These are phyloP conservation scores for Termitomyces sp. DNA, from an alignment of 768 basidiomycete genomes.

Conservation along the genomic window DNA sequence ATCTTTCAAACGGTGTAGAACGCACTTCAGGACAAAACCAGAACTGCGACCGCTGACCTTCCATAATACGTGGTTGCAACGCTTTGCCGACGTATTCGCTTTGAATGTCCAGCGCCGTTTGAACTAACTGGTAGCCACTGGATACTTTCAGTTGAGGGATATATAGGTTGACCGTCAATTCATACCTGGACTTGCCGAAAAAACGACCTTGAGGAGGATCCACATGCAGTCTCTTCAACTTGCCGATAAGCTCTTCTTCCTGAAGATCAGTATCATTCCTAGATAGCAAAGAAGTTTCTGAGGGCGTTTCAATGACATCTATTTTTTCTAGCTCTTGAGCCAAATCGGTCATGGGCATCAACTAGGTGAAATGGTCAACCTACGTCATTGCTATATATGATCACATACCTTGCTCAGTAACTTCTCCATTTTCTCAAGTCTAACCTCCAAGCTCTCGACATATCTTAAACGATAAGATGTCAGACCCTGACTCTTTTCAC, in stretches of 20 bases:
- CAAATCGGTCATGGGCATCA: slow-evolving; percentile 60
- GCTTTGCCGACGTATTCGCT: slow-evolving; percentile 42
- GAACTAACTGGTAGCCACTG: slow-evolving; percentile 48
- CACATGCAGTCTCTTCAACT: slow-evolving; percentile 30
- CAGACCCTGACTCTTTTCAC: background rate
- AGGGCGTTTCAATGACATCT: slow-evolving; percentile 30
- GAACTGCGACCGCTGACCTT: slow-evolving; percentile 38
- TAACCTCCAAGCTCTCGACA: slow-evolving; percentile 56
- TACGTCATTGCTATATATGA: background rate
- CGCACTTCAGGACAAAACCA: slow-evolving; percentile 30
- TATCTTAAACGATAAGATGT: slow-evolving; percentile 28
- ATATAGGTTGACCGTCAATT: background rate
- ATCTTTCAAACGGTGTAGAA: background rate
- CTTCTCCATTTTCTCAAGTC: slow-evolving; percentile 61
- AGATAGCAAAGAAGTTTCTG: slow-evolving; percentile 26
- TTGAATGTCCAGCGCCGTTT: slow-evolving; percentile 54
- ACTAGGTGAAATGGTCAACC: slow-evolving; percentile 20
- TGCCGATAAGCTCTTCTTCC: slow-evolving; percentile 22
- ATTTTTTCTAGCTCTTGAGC: slow-evolving; percentile 48
- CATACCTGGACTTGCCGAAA: slow-evolving; percentile 44
- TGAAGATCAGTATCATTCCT: slow-evolving; percentile 31
- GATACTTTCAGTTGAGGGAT: background rate
- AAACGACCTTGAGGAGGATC: slow-evolving; percentile 37
- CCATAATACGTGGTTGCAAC: slow-evolving; percentile 19
- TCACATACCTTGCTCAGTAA: slow-evolving; percentile 44